Conservation (phyloP, 2,329 filamentous ascomycete genomes). For the Aureobasidium sp. region DNA sequence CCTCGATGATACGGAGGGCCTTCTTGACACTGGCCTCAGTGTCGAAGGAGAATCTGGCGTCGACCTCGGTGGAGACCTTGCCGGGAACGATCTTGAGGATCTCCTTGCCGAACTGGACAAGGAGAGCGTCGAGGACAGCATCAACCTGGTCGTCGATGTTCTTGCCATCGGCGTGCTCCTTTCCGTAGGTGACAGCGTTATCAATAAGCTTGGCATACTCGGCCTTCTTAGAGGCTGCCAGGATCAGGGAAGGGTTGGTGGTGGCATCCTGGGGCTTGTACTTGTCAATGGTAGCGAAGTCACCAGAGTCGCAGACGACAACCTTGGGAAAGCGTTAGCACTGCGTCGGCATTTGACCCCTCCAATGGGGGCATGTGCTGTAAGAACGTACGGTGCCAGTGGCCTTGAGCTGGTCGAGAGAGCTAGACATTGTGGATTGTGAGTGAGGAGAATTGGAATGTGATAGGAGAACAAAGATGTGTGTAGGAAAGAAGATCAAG, state of each 20-base stretch:
- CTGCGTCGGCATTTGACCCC: constrained; percentile 2
- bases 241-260: constrained; percentile 98
- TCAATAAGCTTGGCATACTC: constrained; percentile 94
- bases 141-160: constrained; percentile 77
- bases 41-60: constrained; percentile 92
- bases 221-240: constrained; percentile 95
- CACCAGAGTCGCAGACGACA: constrained; percentile 95
- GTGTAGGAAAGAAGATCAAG: constrained; percentile 4
- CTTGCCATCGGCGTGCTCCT: constrained; percentile 51
- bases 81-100: constrained; percentile 95
- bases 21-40: constrained; percentile 87
- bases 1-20: constrained; percentile 93
- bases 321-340: constrained; percentile 46
- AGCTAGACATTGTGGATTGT: constrained; percentile 59
- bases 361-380: constrained; percentile 13
- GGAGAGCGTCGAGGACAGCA: constrained; percentile 79
- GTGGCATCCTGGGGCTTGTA: constrained; percentile 99
- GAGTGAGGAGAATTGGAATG: background rate
- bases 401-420: constrained; percentile 96
- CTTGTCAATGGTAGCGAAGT: constrained; percentile 79
- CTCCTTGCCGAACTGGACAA: constrained; percentile 97
- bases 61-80: constrained; percentile 98
- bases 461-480: background rate
- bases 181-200: constrained; percentile 74
- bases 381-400: constrained; percentile 74